Percentiles rank a stretch among this genome's conserved stretches.
Conservation (phyloP, 305 asterid species). For the Plantago coronopus region DNA sequence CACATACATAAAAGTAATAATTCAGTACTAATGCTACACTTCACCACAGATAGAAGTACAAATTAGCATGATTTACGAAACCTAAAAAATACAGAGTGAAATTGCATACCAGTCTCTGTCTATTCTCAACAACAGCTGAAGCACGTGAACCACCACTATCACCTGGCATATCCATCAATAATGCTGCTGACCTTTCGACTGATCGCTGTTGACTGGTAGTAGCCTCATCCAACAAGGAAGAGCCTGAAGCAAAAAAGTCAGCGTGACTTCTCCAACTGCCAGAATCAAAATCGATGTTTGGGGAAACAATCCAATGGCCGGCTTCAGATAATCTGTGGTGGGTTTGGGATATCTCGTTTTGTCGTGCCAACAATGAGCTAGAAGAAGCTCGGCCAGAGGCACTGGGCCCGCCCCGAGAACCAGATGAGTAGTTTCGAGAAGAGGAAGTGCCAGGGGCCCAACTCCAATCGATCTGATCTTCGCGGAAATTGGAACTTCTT, state of each 20-base stretch:
- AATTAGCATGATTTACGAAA: not conserved
- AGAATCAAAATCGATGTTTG: conserved; percentile 48
- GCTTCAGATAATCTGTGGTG: conserved; percentile 44
- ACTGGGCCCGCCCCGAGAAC: conserved; percentile 37
- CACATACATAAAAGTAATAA: too few species aligned
- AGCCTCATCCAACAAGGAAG: conserved; percentile 53
- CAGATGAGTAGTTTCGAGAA: conserved; percentile 42
- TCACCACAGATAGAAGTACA: too few species aligned
- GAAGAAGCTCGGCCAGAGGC: conserved; percentile 39
- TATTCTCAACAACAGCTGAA: conserved; percentile 56
- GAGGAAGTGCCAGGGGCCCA: conserved; percentile 50
- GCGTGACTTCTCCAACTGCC: conserved; percentile 53
- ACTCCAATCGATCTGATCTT: conserved; percentile 64
- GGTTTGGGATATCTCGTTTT: conserved; percentile 35
- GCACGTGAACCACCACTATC: conserved; percentile 57
- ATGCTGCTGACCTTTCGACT: conserved; percentile 42
- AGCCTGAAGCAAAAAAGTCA: conserved; percentile 37
- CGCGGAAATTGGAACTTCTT: conserved; percentile 30
- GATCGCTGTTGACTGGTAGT: conserved; percentile 41
- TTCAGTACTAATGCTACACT: too few species aligned
- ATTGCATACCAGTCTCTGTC: conserved; percentile 59
- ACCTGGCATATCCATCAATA: conserved; percentile 42
- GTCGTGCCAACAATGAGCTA: conserved; percentile 51
- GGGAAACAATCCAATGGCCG: conserved; percentile 45
- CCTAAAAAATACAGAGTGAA: not conserved